These are phyloP conservation scores for Botrytis paeoniae DNA, from an alignment of 2,329 filamentous ascomycete species.

Conservation along the genomic window DNA sequence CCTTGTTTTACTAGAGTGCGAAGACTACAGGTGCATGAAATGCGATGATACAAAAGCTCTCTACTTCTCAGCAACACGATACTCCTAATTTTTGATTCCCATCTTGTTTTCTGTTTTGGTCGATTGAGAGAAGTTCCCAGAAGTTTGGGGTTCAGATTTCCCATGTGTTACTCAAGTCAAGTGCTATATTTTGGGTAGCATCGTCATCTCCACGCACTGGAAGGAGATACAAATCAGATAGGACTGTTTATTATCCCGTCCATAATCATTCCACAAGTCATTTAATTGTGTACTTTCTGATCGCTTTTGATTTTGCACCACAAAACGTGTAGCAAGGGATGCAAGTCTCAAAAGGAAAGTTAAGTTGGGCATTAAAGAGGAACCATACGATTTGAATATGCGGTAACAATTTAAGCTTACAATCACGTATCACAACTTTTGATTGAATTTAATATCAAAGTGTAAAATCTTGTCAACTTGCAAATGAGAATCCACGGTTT, in stretches of 20 bases:
- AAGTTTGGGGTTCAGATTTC: not conserved
- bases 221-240: not conserved
- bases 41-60: constrained; percentile 1
- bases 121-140: not conserved
- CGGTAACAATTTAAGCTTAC: not conserved
- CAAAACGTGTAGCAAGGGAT: not conserved
- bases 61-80: not conserved
- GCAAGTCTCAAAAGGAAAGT: not conserved
- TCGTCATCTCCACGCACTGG: not conserved
- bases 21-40: constrained; percentile 32
- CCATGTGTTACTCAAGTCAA: not conserved
- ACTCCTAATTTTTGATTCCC: not conserved
- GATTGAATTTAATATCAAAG: not conserved
- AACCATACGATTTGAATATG: not conserved
- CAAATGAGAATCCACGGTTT: not conserved
- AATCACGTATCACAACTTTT: not conserved
- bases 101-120: not conserved
- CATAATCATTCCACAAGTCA: not conserved
- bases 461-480: not conserved
- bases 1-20: constrained; percentile 34
- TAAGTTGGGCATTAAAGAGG: not conserved
- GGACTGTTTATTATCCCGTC: no score
- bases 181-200: not conserved
- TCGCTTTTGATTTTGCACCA: not conserved
- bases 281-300: not conserved